A percentile compares a stretch with the other conserved stretches of the same genome.
phyloP scores from a whole-genome alignment of 148 eudicot genomes.

The Fagopyrum tataricum region DNA sequence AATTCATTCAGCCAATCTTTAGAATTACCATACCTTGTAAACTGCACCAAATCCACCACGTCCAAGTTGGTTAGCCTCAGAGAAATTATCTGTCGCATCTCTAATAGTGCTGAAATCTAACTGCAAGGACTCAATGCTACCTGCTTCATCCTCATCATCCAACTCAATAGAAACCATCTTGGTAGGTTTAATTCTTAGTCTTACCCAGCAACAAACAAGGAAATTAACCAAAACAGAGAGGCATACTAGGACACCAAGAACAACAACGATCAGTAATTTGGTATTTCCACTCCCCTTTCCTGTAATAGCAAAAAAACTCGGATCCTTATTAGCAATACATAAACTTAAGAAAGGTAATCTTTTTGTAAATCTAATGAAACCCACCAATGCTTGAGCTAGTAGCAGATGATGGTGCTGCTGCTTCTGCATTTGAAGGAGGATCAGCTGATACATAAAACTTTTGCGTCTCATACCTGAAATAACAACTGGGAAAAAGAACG shows the following conservation, averaged over 20 bases:
- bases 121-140: not conserved
- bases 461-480: not conserved
- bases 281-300: not conserved
- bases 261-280: not conserved
- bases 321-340: not conserved
- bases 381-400: not conserved
- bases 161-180: not conserved
- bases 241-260: not conserved
- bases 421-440: not conserved
- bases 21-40: slow-evolving; percentile 21
- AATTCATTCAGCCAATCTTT: not conserved
- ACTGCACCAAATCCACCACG: slow-evolving; percentile 59
- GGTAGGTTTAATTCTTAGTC: not conserved
- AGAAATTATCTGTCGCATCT: slow-evolving; percentile 40
- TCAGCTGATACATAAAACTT: not conserved
- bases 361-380: not conserved
- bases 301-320: not conserved
- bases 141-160: not conserved
- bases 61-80: slow-evolving; percentile 35
- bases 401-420: not conserved
- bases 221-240: not conserved
- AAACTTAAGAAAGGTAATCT: too few relatives aligned
- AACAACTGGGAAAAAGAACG: not conserved
- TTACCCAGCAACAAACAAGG: not conserved
- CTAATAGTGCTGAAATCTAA: slow-evolving; percentile 15